A percentile compares a stretch with the other conserved stretches of the same genome.
Conservation (phyloP, 352 stramenopile species). For the Globisporangium nagaii region DNA sequence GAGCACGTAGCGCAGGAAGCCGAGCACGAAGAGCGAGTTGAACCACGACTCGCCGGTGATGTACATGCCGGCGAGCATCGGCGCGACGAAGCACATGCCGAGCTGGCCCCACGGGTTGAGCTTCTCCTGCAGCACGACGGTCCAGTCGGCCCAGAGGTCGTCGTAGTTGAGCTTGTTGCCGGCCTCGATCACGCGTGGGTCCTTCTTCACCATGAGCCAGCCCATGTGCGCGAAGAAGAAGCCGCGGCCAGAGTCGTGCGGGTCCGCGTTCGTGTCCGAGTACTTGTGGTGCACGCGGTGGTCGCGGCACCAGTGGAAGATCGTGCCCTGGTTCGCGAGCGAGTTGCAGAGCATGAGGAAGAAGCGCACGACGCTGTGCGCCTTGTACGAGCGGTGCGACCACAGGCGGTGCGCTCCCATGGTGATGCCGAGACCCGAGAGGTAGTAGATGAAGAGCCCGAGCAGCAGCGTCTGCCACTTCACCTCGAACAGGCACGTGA, state of each 20-base stretch:
- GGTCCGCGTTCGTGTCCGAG: constrained; percentile 92
- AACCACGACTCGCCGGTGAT: constrained; percentile 92
- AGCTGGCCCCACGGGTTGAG: constrained; percentile 97
- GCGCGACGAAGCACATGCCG: constrained; percentile 97
- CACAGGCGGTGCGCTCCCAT: constrained; percentile 96
- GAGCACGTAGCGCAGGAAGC: constrained; percentile 91
- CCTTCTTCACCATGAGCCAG: constrained; percentile 98
- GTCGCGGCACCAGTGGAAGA: constrained; percentile 98
- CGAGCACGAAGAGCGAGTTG: constrained; percentile 94
- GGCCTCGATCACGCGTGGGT: constrained; percentile 87
- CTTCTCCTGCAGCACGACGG: constrained; percentile 95
- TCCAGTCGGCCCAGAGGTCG: constrained; percentile 95
- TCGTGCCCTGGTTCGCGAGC: constrained; percentile 97
- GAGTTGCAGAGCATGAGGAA: constrained; percentile 98
- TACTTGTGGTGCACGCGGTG: constrained; percentile 99
- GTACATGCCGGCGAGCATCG: constrained; percentile 85
- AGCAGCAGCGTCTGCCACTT: constrained; percentile 87
- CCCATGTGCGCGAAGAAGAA: constrained; percentile 99
- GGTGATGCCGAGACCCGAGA: constrained; percentile 96
- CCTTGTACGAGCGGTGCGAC: constrained; percentile 96
- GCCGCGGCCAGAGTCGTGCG: constrained; percentile 95
- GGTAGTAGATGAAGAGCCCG: constrained; percentile 92
- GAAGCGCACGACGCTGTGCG: constrained; percentile 85
- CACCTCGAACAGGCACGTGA: constrained; percentile 76
- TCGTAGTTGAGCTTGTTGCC: constrained; percentile 95